These are phyloP conservation scores for Backusella circina DNA, from an alignment of 192 early-diverging fungal species.

Conservation along the genomic window DNA sequence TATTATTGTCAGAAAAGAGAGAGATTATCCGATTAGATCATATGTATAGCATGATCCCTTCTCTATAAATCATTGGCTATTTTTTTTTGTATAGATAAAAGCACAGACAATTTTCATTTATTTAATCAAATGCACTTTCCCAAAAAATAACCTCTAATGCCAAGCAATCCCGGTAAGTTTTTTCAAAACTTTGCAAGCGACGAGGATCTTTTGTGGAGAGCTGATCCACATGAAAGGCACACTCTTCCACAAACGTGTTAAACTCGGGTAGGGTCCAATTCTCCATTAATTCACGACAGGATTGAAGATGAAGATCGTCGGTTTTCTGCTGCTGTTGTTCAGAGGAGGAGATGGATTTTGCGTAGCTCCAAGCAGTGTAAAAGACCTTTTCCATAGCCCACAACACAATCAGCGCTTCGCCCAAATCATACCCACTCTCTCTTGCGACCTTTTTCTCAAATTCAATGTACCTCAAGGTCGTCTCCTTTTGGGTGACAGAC, in stretches of 20 bases:
- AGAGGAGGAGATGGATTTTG: not conserved
- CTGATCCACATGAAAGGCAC: slow-evolving; percentile 4
- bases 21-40: too few relatives aligned
- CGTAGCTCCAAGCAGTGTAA: slow-evolving; percentile 23
- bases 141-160: slow-evolving; percentile 19
- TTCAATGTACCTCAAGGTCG: slow-evolving; percentile 12
- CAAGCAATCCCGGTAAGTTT: slow-evolving; percentile 11
- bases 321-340: not conserved
- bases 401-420: slow-evolving; percentile 11
- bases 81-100: too few relatives aligned
- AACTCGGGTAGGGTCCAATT: slow-evolving; percentile 22
- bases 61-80: too few relatives aligned
- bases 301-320: not conserved
- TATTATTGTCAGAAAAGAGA: too few relatives aligned
- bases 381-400: slow-evolving; percentile 28
- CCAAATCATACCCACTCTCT: slow-evolving; percentile 6
- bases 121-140: slow-evolving; percentile 9
- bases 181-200: slow-evolving; percentile 7
- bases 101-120: too few relatives aligned
- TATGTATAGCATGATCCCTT: too few relatives aligned
- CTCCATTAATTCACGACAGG: slow-evolving; percentile 9
- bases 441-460: slow-evolving; percentile 20
- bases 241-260: slow-evolving; percentile 18
- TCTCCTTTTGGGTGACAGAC: not conserved
- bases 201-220: not conserved